Evolutionary conservation across 345 rosid species (phyloP).

Genomic region (Eucalyptus erythrocorys): DNA sequence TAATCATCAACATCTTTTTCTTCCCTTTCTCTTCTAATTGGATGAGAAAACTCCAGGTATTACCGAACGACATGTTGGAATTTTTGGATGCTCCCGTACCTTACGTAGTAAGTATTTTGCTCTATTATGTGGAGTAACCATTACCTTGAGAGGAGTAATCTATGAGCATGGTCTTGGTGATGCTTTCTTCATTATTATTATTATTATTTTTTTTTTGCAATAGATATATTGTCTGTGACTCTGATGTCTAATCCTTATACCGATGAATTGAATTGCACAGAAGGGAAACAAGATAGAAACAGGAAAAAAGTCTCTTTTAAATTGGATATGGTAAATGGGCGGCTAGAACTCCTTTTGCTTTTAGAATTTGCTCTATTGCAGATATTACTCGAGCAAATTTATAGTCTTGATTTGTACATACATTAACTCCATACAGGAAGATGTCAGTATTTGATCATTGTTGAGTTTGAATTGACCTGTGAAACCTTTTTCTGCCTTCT

Average conservation of each 20-base stretch:
- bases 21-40: neutral
- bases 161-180: neutral
- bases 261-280: neutral
- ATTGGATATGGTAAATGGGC: neutral
- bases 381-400: neutral
- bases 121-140: neutral
- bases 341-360: neutral
- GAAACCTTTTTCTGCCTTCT: neutral
- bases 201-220: neutral
- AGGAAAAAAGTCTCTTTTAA: neutral
- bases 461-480: neutral
- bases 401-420: neutral
- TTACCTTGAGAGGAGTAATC: neutral
- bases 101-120: slow-evolving; percentile 58
- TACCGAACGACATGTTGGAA: slow-evolving; percentile 94
- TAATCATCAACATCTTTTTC: neutral
- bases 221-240: neutral
- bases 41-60: slow-evolving; percentile 37
- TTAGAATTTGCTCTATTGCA: neutral
- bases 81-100: slow-evolving; percentile 98
- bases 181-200: neutral
- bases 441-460: neutral
- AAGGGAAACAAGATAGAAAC: neutral
- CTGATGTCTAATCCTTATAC: neutral
- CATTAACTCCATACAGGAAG: neutral